Evolutionary conservation across 768 basidiomycete genomes (phyloP), one percentile per base, ranked within the genome.

Genomic region (Hydnomerulius pinastri): DNA sequence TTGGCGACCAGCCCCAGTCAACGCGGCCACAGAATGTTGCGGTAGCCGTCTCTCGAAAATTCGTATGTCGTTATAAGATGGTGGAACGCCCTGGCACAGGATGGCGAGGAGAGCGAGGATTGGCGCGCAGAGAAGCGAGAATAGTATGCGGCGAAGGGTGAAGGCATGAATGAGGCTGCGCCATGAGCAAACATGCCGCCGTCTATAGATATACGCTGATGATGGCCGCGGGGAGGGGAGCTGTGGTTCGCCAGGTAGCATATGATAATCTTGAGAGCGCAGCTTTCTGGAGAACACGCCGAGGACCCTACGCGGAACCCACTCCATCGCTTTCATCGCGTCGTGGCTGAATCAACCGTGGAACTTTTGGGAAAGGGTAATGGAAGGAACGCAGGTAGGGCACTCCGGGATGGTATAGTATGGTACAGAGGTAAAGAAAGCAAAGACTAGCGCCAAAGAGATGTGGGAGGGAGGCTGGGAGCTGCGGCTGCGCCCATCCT

Each of bases 51-150:
- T 55, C 50, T 77, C 72, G 27, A 65, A 74, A 1, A 35, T 25
- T 0, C 73, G 64, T 6, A 75, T 62, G 46, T 74, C 69, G 21
- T 62, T 39, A 49, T 71, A 77, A 20, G 55, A 66, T 2, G 75
- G 74, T 8, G 76, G 75, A 0, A 76, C 55, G 11, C 75, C 76
- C 39, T 67, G 70, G 25, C 50, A 59, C 44, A 69, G 44, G 8
- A 77, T 50, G 27, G 68, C 60, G 9, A 62, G 44, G n/a, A 72
- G 7, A 38, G 59, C 50, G 32, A 74, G 15, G 18, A 72, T 33
- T 0, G 59, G 60, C 0, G 60, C 18, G 8, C 55, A 48, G 6
- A 58, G 43, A 24, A 71, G 21, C 21, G 53, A 53, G 15, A 66
- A 3, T 10, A 68, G 28, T 5, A 67, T n/a, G 6, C 72, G 67